phyloP scores from a whole-genome alignment of 2,329 filamentous ascomycete species.

The Cladophialophora chaetospira region DNA sequence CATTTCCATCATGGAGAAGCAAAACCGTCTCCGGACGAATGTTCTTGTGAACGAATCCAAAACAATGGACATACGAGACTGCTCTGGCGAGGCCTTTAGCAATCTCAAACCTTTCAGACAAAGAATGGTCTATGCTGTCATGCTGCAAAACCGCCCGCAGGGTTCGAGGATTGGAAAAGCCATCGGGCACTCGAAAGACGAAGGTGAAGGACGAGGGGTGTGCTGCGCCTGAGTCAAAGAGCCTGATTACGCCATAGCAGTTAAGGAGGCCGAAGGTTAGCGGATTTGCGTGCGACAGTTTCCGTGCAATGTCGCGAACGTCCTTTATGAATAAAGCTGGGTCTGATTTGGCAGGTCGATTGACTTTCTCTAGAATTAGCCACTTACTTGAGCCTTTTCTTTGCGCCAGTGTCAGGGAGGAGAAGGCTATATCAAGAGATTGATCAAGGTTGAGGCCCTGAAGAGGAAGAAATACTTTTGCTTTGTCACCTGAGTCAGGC shows the following conservation, averaged over 20 bases:
- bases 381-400: not conserved
- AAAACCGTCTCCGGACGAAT: conserved; percentile 40
- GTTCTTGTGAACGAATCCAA: conserved; percentile 41
- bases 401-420: not conserved
- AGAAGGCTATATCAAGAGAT: not conserved
- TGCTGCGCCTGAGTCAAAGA: not conserved
- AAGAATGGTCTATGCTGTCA: not conserved
- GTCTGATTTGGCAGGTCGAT: not conserved
- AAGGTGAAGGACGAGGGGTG: not conserved
- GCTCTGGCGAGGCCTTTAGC: conserved; percentile 31
- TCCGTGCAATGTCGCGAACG: not conserved
- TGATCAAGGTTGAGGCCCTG: not conserved
- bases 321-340: not conserved
- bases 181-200: not conserved
- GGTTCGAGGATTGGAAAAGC: not conserved
- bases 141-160: not conserved
- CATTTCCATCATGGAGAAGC: conserved; percentile 32
- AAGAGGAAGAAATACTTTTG: not conserved
- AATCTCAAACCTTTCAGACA: not conserved
- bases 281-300: not conserved
- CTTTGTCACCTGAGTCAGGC: not conserved
- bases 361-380: not conserved
- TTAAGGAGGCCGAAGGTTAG: not conserved
- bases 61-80: conserved; percentile 36
- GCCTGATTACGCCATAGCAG: not conserved